phyloP scores from a whole-genome alignment of 495 filamentous ascomycete species.

The Hypoxylon perforatum region DNA sequence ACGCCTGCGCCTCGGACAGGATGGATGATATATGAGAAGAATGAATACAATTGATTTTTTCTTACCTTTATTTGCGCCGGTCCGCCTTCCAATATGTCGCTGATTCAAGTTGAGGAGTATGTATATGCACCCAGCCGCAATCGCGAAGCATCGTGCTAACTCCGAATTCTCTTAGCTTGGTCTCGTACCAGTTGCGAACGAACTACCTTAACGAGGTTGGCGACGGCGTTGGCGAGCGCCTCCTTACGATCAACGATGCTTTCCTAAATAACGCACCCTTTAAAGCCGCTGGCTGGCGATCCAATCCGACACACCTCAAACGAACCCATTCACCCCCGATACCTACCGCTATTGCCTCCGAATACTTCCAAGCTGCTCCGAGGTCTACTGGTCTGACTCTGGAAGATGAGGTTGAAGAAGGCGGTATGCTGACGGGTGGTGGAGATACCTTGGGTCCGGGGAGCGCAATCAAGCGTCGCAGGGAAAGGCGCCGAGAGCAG shows the following conservation, averaged over 20 bases:
- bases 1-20: neutral
- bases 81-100: constrained; percentile 71
- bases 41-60: constrained; percentile 18
- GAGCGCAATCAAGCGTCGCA: constrained; percentile 63
- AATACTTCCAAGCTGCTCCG: constrained; percentile 85
- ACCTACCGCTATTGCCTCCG: constrained; percentile 85
- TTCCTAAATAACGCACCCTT: constrained; percentile 95
- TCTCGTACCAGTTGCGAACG: constrained; percentile 91
- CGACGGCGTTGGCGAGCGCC: constrained; percentile 94
- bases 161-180: constrained; percentile 68
- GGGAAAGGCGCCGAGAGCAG: constrained; percentile 73
- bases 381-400: constrained; percentile 62
- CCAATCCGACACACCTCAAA: constrained; percentile 80
- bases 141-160: constrained; percentile 18
- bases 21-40: constrained; percentile 27
- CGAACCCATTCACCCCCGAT: constrained; percentile 96
- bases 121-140: constrained; percentile 45
- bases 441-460: constrained; percentile 80
- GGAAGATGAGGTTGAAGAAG: constrained; percentile 84
- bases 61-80: constrained; percentile 7
- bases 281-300: constrained; percentile 91
- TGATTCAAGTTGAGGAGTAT: constrained; percentile 97
- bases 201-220: constrained; percentile 90
- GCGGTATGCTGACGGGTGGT: constrained; percentile 79
- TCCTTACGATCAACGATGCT: constrained; percentile 90